A percentile compares a stretch with the other conserved stretches of the same genome.
These are phyloP conservation scores for Pichia kudriavzevii DNA, from an alignment of 1,139 yeast species.

Conservation along the genomic window DNA sequence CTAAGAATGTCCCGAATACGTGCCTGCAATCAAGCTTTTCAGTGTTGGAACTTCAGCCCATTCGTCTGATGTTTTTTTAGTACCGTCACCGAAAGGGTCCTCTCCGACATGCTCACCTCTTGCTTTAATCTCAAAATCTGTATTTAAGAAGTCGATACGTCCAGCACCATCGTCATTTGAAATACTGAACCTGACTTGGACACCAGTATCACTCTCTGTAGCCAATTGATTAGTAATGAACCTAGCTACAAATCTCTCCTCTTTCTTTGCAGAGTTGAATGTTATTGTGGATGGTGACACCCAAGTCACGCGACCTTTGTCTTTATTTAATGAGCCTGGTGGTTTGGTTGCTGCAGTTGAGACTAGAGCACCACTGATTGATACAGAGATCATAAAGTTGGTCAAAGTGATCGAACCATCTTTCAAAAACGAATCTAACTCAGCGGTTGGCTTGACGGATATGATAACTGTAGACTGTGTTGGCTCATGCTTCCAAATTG, in stretches of 20 bases:
- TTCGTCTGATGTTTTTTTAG: slow-evolving; percentile 13
- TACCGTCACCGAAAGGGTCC: slow-evolving; percentile 26
- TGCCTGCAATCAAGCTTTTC: slow-evolving; percentile 30
- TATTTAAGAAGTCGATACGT: slow-evolving; percentile 15
- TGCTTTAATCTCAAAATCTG: slow-evolving; percentile 16
- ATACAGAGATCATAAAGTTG: slow-evolving; percentile 64
- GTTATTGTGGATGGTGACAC: slow-evolving; percentile 44
- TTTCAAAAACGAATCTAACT: slow-evolving; percentile 34
- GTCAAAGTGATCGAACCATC: slow-evolving; percentile 33
- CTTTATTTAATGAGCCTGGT: slow-evolving; percentile 80
- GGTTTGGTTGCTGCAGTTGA: slow-evolving; percentile 82
- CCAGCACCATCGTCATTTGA: slow-evolving; percentile 25
- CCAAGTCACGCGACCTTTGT: slow-evolving; percentile 82
- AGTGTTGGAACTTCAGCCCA: slow-evolving; percentile 28
- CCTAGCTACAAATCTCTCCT: slow-evolving; percentile 63
- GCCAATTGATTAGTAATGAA: slow-evolving; percentile 59
- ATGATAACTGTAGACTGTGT: slow-evolving; percentile 81
- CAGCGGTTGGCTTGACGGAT: slow-evolving; percentile 54
- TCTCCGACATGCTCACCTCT: slow-evolving; percentile 18
- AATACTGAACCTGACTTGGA: slow-evolving; percentile 54
- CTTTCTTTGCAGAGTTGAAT: slow-evolving; percentile 34
- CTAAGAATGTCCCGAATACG: slow-evolving; percentile 27
- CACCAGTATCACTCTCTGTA: slow-evolving; percentile 61
- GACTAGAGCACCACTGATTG: slow-evolving; percentile 38
- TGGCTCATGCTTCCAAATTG: slow-evolving; percentile 83